Evolutionary conservation across 805 yeast species (phyloP), one percentile per base, ranked within the genome.

Genomic region (Saturnispora sekii): DNA sequence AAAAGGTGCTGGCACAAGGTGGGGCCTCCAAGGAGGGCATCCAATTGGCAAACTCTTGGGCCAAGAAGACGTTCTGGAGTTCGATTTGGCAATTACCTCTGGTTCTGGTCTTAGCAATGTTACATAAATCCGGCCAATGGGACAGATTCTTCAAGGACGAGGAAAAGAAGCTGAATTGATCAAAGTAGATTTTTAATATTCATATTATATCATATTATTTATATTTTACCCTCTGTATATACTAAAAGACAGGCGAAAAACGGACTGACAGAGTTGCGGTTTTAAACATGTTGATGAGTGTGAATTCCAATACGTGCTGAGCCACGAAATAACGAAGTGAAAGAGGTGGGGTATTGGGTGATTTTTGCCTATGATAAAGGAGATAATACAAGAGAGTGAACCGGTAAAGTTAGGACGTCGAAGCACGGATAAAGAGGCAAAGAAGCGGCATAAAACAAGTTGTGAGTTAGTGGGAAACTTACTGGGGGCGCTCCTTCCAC

Each of bases 121-220:
- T 93, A 42, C 97, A 93, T 63, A 93, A 93, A 64, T 81, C 81
- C 60, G 96, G 96, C 5, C 87, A 88, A 60, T 90, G 97, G 97
- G 95, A 88, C 58, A 72, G 84, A 69, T 54, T 81, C 21, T 69
- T 69, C 12, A 47, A 47, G 12, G 48, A 46, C 10, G 56, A 60
- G 15, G 58, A 62, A 12, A 40, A 43, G 15, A 45, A 45, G 9
- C 17, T 37, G 11, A 41, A 28, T 37, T 12, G 15, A 38, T 35
- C 21, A 40, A 21, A 32, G 26, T 26, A 34, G 26, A 10, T 38
- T 17, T 30, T 21, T 21, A 21, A 38, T 34, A 11, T 34, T 34
- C 18, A 16, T 34, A n/a, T 34, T 17, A 12, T 12, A 34, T 14
- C 14, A 34, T 37, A 37, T 12, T 21, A 21, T 28, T n/a, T 11